Evolutionary conservation across 176 grass and related monocot genomes (phyloP).

Genomic region (Bothriochloa decipiens): DNA sequence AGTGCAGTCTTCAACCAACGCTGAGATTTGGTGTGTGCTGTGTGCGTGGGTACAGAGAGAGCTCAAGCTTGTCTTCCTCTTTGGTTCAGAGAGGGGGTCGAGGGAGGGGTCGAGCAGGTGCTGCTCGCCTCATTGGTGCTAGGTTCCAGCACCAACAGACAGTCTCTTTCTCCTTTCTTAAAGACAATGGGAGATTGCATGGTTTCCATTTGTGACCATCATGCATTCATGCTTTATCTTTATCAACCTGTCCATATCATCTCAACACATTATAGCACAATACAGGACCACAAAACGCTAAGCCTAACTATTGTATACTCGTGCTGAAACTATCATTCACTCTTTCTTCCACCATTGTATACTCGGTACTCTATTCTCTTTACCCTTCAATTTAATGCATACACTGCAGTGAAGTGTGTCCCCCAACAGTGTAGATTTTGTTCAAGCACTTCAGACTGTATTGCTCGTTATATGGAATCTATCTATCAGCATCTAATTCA

Average conservation of each 20-base stretch:
- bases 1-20: too few relatives aligned
- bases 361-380: background rate
- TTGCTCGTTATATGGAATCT: slow-evolving; percentile 6
- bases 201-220: slow-evolving; percentile 20
- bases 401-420: slow-evolving; percentile 13
- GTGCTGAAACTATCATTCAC: slow-evolving; percentile 14
- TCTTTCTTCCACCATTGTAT: slow-evolving; percentile 1
- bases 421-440: background rate
- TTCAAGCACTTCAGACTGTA: slow-evolving; percentile 3
- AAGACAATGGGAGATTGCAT: background rate
- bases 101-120: too few relatives aligned
- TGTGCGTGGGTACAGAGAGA: too few relatives aligned
- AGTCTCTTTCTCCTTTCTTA: slow-evolving; percentile 17
- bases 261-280: background rate
- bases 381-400: slow-evolving; percentile 4
- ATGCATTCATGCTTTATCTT: background rate
- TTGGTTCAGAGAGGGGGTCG: too few relatives aligned
- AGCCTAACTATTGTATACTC: background rate
- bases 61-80: too few relatives aligned
- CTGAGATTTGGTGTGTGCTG: too few relatives aligned
- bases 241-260: slow-evolving; percentile 11
- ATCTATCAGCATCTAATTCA: slow-evolving; percentile 6
- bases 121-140: too few relatives aligned
- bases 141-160: too few relatives aligned
- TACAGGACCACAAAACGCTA: background rate